Conservation (phyloP, 176 grass and related monocot genomes). For the Aegilops umbellulata region DNA sequence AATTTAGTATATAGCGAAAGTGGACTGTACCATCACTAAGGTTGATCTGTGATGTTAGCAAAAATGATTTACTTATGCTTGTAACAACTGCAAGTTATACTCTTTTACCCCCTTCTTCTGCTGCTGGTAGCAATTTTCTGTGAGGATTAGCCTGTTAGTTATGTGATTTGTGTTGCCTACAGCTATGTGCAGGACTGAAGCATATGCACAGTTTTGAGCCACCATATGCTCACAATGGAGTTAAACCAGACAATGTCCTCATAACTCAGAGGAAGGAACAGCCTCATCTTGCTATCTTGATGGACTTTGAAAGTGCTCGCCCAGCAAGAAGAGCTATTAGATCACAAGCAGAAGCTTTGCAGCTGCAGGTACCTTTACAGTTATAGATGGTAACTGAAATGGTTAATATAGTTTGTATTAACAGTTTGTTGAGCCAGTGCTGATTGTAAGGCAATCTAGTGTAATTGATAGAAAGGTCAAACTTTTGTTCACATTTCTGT, state of each 20-base stretch:
- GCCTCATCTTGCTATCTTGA: constrained; percentile 68
- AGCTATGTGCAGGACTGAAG: constrained; percentile 86
- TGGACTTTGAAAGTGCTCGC: constrained; percentile 85
- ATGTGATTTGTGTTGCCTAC: constrained; percentile 22
- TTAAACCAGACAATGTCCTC: constrained; percentile 82
- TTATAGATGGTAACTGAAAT: constrained; percentile 13
- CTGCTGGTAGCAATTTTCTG: background rate
- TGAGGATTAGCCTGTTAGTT: background rate
- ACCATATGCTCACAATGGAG: constrained; percentile 80
- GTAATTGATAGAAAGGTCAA: background rate
- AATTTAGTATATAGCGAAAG: background rate
- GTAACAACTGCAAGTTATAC: background rate
- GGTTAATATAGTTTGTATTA: background rate
- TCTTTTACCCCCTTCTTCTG: background rate
- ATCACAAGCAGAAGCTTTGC: constrained; percentile 64
- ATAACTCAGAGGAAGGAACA: constrained; percentile 67
- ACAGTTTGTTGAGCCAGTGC: background rate
- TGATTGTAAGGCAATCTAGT: background rate
- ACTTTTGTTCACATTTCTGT: background rate
- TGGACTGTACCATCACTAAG: background rate
- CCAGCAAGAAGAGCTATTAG: constrained; percentile 68
- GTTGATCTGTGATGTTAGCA: background rate
- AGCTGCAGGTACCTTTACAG: constrained; percentile 58
- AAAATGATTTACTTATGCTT: background rate
- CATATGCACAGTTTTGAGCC: constrained; percentile 94